Base-by-base conservation (phyloP, 306 rosid species). In the Glycine latifolia region DNA sequence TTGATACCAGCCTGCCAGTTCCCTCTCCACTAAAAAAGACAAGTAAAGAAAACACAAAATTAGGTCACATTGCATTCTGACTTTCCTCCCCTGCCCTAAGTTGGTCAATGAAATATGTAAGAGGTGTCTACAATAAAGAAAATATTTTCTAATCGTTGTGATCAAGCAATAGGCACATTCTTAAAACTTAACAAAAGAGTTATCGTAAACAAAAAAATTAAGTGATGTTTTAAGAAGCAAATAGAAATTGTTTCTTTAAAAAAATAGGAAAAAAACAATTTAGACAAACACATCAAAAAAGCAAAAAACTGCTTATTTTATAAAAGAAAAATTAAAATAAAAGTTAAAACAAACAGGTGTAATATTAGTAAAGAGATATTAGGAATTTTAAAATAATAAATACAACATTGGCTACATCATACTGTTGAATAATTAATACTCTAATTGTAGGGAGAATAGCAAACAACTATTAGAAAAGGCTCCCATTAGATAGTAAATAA, bases 1-100 rank as follows among this genome's bases (percentile, higher is more conserved):
- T 94, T 88, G 71, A 94, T 91, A 56, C 97, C 95, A 14, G 92
- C 92, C 83, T 92, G 91, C 98, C 98, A 94, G 86, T 86, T 88
- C 76, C 95, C 98, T 79, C 91, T 87, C 93, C 97, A 91, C 97
- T 93, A 81, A 82, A 80, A 67, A 41, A 71, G 82, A 79, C 16
- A 26, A 26, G 31, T 26, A 26, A 26, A 26, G 5, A 82, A 54
- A 55, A 72, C 50, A 83, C 41, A 44, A 81, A 70, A 60, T 86
- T 67, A 84, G 82, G 16, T 68, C 60, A 61, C 60, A 73, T 37
- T 20, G 77, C 20, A 63, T 13, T 63, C 60, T 62, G 15, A 80
- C 71, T 50, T 41, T 41, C 44, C 44, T 41, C 44, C 55, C 54
- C 14, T 1, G 14, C 44, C 44, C 2, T 12, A 43, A 8, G 26